Conservation (phyloP, 2,329 filamentous ascomycete genomes). For the Arthrinium puccinioides region DNA sequence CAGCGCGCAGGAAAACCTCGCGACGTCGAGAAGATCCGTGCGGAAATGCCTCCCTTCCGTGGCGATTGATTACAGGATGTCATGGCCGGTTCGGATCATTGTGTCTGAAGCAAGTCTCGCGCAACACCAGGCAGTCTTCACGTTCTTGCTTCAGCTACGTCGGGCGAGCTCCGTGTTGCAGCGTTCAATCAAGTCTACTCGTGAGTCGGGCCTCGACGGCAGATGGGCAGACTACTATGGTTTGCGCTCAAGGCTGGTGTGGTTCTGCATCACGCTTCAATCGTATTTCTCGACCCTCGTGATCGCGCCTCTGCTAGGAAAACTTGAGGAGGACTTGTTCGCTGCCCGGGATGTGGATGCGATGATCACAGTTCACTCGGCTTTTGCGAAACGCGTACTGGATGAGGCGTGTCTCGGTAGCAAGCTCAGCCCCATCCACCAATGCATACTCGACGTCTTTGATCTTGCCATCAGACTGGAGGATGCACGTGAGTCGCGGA, state of each 20-base stretch:
- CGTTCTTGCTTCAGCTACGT: constrained; percentile 69
- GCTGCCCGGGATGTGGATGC: constrained; percentile 67
- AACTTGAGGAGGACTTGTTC: constrained; percentile 50
- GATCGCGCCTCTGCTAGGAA: constrained; percentile 50
- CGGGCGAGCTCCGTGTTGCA: constrained; percentile 63
- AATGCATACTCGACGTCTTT: constrained; percentile 67
- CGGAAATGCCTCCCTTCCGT: constrained; percentile 53
- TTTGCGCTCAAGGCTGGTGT: constrained; percentile 63
- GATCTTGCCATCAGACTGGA: constrained; percentile 68
- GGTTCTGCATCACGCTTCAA: constrained; percentile 70
- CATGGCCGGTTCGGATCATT: constrained; percentile 64
- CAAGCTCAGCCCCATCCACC: constrained; percentile 62
- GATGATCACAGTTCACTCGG: constrained; percentile 66
- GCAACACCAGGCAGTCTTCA: constrained; percentile 66
- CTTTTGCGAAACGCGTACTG: constrained; percentile 55
- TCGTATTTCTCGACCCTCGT: constrained; percentile 71
- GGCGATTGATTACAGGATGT: constrained; percentile 60
- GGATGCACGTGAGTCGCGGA: constrained; percentile 42
- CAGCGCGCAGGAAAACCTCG: constrained; percentile 32
- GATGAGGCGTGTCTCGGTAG: constrained; percentile 63
- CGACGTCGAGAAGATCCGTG: constrained; percentile 49
- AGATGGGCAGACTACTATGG: constrained; percentile 44
- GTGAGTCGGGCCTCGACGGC: constrained; percentile 31
- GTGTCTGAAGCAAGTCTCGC: constrained; percentile 57
- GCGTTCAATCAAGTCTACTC: constrained; percentile 39